Conservation (phyloP, 176 grass and related monocot species). For the Oryza officinalis region DNA sequence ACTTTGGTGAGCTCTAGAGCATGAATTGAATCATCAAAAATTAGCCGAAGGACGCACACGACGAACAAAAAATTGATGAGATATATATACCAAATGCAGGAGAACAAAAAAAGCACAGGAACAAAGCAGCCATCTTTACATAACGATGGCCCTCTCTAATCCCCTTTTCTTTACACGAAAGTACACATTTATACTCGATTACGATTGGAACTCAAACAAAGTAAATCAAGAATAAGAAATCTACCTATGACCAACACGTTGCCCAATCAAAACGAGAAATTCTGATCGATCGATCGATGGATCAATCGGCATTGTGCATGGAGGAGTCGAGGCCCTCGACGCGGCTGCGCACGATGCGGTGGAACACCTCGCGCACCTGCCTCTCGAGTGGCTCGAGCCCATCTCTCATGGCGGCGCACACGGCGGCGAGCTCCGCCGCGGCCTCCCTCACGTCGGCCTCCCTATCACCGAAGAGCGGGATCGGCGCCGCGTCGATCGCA, state of each 20-base stretch:
- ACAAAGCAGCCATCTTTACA: constrained; percentile 50
- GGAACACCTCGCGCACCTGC: constrained; percentile 92
- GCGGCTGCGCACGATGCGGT: constrained; percentile 87
- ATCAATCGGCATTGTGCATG: constrained; percentile 70
- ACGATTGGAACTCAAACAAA: constrained; percentile 17
- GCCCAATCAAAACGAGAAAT: constrained; percentile 18
- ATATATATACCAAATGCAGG: constrained; percentile 54
- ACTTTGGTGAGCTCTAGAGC: background rate
- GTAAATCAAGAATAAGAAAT: constrained; percentile 41
- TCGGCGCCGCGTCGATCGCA: constrained; percentile 50
- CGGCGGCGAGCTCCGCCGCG: constrained; percentile 58
- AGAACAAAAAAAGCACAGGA: constrained; percentile 45
- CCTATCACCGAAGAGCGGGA: constrained; percentile 68
- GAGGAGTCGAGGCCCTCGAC: constrained; percentile 84
- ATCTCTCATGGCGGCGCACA: constrained; percentile 63
- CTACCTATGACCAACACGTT: constrained; percentile 50
- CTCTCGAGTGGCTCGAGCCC: constrained; percentile 79
- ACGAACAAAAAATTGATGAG: constrained; percentile 31
- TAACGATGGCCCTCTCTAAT: constrained; percentile 44
- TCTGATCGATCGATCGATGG: background rate
- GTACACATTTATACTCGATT: constrained; percentile 39
- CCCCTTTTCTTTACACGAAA: constrained; percentile 59
- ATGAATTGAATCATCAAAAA: constrained; percentile 22
- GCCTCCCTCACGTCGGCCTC: constrained; percentile 56
- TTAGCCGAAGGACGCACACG: background rate